phyloP scores from a whole-genome alignment of 306 rosid species.

The Lupinus albus region DNA sequence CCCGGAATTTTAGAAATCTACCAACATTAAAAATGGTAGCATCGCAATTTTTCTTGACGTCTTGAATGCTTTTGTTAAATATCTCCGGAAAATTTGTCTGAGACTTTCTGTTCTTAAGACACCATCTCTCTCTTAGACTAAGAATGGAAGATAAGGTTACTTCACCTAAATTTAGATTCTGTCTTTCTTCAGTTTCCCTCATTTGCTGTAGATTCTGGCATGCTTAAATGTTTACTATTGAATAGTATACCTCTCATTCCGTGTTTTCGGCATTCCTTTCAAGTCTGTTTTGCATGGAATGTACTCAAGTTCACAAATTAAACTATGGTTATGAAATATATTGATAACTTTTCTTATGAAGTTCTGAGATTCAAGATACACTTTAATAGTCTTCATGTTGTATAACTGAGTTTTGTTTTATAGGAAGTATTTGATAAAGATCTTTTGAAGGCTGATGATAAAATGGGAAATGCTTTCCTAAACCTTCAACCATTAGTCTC shows the following conservation, averaged over 20 bases:
- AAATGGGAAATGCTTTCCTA: conserved; percentile 91
- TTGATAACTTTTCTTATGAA: neutral
- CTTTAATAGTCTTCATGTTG: neutral
- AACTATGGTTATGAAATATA: neutral
- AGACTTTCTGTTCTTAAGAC: too few species aligned
- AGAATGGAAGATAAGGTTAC: neutral
- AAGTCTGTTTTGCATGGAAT: conserved; percentile 7
- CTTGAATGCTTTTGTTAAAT: neutral
- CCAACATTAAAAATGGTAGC: neutral
- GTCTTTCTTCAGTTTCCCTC: too few species aligned
- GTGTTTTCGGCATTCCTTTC: too few species aligned
- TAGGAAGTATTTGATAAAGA: conserved; percentile 97
- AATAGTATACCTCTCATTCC: too few species aligned
- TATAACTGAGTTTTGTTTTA: neutral
- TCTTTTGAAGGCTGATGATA: conserved; percentile 88
- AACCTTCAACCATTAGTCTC: conserved; percentile 87
- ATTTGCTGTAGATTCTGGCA: too few species aligned
- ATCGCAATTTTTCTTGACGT: neutral
- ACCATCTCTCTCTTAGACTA: neutral
- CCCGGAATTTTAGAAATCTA: neutral
- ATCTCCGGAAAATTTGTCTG: neutral
- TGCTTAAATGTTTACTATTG: too few species aligned
- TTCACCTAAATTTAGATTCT: too few species aligned
- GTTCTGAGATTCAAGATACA: neutral
- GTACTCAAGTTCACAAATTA: neutral